Evolutionary conservation across 192 early-diverging fungal species (phyloP).

Genomic region (Gamsiella multidivaricata): DNA sequence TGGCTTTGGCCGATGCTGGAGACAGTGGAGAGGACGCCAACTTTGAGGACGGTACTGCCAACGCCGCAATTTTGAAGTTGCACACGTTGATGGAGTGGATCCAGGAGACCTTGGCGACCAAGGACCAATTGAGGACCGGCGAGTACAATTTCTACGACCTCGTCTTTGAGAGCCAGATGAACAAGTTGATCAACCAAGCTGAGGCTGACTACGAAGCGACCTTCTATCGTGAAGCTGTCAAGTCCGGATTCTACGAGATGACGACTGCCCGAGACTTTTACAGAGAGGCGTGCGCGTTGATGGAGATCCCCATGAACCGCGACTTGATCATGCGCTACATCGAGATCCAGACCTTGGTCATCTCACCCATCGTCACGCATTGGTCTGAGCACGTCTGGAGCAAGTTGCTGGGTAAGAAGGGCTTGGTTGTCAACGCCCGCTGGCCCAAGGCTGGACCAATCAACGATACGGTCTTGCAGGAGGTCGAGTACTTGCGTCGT

Average conservation of each 20-base stretch:
- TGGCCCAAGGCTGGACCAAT: constrained; percentile 67
- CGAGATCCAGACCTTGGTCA: constrained; percentile 83
- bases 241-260: constrained; percentile 91
- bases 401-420: constrained; percentile 77
- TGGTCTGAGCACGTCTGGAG: constrained; percentile 95
- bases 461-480: constrained; percentile 78
- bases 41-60: constrained; percentile 94
- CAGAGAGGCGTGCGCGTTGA: constrained; percentile 74
- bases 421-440: constrained; percentile 72
- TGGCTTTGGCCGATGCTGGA: constrained; percentile 96
- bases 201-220: constrained; percentile 83
- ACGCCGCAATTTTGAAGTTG: constrained; percentile 94
- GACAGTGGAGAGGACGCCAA: constrained; percentile 98
- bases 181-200: constrained; percentile 72
- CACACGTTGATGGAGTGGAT: constrained; percentile 92
- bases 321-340: constrained; percentile 88
- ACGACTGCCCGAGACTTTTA: constrained; percentile 89
- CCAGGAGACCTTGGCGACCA: constrained; percentile 72
- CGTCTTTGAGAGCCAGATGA: constrained; percentile 93
- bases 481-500: constrained; percentile 83
- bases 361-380: constrained; percentile 93
- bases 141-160: constrained; percentile 83
- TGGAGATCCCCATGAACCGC: constrained; percentile 82
- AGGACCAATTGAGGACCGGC: constrained; percentile 56
- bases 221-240: constrained; percentile 92